Evolutionary conservation across 2,329 filamentous ascomycete genomes (phyloP), one percentile per base, ranked within the genome.

Genomic region (Elsinoe arachidis): DNA sequence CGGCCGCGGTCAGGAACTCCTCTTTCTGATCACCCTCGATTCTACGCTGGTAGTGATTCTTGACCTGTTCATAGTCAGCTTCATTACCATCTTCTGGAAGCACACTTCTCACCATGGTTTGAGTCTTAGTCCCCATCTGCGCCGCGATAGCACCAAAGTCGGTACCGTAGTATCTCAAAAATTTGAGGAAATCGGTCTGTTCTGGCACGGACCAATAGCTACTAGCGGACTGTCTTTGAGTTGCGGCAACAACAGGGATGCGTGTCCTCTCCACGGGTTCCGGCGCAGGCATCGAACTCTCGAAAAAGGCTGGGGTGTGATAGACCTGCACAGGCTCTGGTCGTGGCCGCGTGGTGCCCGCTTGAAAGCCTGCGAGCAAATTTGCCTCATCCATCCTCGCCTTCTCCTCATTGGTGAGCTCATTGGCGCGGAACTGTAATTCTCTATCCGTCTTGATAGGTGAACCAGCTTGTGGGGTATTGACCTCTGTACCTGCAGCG

Each of bases 131-230:
- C 52, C 86, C 85, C 86, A 93, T 90, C 64, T 89, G 83, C 54
- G 78, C 78, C 39, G 88, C 86, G 70, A 92, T 92, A 3, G 80
- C 81, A 51, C 76, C 75, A 82, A 87, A 93, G 68, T 93, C 87
- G 14, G 85, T 89, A 58, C 88, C 88, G 72, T 90, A 92, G 56
- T 88, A 80, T 53, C 78, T 80, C 47, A 93, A 76, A 58, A 90
- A 78, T 57, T 78, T 80, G 35, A 85, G 84, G 70, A 93, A 93
- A 65, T 91, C 88, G 47, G 80, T 86, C 56, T 86, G 80, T 72
- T 93, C 88, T 1, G 86, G 86, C 19, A 92, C 88, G 65, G 88
- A 92, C 88, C 88, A 93, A 69, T 93, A 93, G 70, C 88, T 92
- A 1, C 86, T 90, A 12, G 69, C 65, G 41, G 64, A 64, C 26